Conservation (phyloP, 768 basidiomycete species). For the Phlegmacium glaucopus region DNA sequence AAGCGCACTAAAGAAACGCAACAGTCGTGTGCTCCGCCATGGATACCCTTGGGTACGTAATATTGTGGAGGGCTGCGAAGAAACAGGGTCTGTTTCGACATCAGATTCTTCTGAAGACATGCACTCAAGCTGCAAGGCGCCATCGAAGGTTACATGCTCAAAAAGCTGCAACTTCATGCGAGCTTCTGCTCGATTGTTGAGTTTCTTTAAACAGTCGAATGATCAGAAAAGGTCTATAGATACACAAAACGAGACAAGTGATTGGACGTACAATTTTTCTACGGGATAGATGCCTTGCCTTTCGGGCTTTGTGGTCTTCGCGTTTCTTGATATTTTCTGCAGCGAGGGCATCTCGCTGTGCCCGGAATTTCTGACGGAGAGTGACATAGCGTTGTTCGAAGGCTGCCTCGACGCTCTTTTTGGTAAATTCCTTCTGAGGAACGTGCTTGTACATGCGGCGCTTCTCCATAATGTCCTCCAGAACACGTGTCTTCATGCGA, state of each 20-base stretch:
- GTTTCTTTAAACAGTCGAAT: slow-evolving; percentile 48
- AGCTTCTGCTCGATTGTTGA: slow-evolving; percentile 58
- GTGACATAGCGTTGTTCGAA: slow-evolving; percentile 75
- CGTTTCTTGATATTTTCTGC: slow-evolving; percentile 45
- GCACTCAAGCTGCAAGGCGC: slow-evolving; percentile 68
- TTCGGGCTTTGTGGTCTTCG: slow-evolving; percentile 62
- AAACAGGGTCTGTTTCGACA: slow-evolving; percentile 34
- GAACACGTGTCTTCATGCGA: slow-evolving; percentile 63
- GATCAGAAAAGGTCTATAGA: slow-evolving; percentile 8
- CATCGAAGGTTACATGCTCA: slow-evolving; percentile 64
- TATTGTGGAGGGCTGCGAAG: slow-evolving; percentile 27
- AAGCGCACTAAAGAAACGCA: slow-evolving; percentile 55
- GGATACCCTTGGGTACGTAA: slow-evolving; percentile 55
- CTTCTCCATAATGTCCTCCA: slow-evolving; percentile 57
- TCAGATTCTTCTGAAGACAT: slow-evolving; percentile 83
- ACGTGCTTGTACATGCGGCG: slow-evolving; percentile 60
- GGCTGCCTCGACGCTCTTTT: slow-evolving; percentile 53
- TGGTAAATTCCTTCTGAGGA: slow-evolving; percentile 60
- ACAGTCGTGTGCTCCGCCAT: slow-evolving; percentile 68
- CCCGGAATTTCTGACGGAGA: slow-evolving; percentile 62
- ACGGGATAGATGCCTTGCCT: slow-evolving; percentile 55
- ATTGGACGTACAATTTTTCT: slow-evolving; percentile 54
- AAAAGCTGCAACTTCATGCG: slow-evolving; percentile 51
- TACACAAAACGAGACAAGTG: slow-evolving; percentile 1
- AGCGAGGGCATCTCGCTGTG: slow-evolving; percentile 47